Evolutionary conservation across 2,329 filamentous ascomycete genomes (phyloP).

Genomic region (Chrysoporthe deuterocubensis): DNA sequence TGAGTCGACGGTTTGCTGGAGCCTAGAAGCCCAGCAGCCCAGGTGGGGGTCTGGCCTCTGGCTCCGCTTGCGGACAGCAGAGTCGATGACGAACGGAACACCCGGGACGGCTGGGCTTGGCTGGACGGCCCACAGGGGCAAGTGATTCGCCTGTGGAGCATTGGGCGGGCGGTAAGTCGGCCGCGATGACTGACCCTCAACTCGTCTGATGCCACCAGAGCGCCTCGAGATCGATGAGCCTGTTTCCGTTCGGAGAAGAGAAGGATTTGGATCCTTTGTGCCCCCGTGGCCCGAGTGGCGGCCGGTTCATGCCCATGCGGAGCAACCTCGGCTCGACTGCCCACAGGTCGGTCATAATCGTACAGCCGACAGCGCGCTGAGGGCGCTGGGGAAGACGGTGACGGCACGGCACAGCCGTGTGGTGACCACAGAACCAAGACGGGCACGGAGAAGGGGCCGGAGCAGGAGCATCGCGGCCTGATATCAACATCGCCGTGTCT

Average conservation of each 20-base stretch:
- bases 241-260: background rate
- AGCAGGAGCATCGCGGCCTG: background rate
- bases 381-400: background rate
- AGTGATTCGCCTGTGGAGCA: conserved; percentile 15
- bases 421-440: conserved; percentile 10
- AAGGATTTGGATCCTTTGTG: background rate
- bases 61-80: conserved; percentile 20
- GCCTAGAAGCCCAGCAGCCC: conserved; percentile 1
- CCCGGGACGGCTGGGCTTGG: conserved; percentile 15
- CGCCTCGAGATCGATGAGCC: background rate
- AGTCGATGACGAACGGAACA: conserved; percentile 17
- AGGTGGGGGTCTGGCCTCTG: conserved; percentile 11
- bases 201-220: conserved; percentile 8
- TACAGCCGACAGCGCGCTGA: background rate
- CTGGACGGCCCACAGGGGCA: conserved; percentile 21
- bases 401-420: background rate
- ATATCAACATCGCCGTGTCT: background rate
- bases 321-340: conserved; percentile 12
- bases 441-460: background rate
- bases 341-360: background rate
- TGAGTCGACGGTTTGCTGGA: conserved; percentile 1
- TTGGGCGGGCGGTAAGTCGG: background rate
- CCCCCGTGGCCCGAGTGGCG: background rate
- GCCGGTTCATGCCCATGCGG: background rate
- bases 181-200: background rate